Conservation (phyloP, 2,329 filamentous ascomycete genomes). For the Aureobasidium melanogenum region DNA sequence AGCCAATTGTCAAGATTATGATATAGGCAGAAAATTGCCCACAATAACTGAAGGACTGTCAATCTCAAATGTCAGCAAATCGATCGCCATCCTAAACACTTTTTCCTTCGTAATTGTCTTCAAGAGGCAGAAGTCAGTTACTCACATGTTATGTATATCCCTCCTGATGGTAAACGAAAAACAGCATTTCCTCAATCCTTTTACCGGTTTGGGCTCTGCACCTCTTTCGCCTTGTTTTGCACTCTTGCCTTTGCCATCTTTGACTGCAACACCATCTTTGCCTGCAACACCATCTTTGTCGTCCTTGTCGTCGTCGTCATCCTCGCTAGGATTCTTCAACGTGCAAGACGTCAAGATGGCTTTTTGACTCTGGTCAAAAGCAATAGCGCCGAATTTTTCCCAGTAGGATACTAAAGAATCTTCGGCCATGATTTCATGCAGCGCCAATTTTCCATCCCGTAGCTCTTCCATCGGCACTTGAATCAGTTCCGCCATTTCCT, state of each 20-base stretch:
- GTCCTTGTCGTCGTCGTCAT: not conserved
- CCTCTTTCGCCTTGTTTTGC: conserved; percentile 42
- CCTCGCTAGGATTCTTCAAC: conserved; percentile 64
- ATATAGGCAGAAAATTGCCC: conserved; percentile 90
- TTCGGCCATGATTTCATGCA: conserved; percentile 93
- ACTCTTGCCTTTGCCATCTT: no score
- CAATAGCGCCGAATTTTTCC: conserved; percentile 98
- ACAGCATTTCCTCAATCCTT: conserved; percentile 58
- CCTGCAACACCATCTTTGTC: no score
- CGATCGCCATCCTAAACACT: no score
- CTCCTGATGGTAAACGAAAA: conserved; percentile 96
- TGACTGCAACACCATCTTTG: no score
- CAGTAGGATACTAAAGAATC: conserved; percentile 93
- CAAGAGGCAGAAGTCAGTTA: conserved; percentile 16
- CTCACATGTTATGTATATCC: conserved; percentile 94
- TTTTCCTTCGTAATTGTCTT: no score
- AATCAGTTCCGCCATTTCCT: conserved; percentile 96
- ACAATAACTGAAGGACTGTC: conserved; percentile 83
- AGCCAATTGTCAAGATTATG: conserved; percentile 40
- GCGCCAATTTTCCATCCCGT: conserved; percentile 84
- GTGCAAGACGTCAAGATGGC: conserved; percentile 91
- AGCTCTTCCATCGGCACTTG: conserved; percentile 84
- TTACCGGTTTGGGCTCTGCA: no score
- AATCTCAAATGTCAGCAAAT: not conserved
- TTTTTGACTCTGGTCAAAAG: conserved; percentile 89